Percentiles rank a stretch among this genome's conserved stretches.
Evolutionary conservation across 2,329 filamentous ascomycete species (phyloP).

Genomic region (Sordariomycetes sp.): DNA sequence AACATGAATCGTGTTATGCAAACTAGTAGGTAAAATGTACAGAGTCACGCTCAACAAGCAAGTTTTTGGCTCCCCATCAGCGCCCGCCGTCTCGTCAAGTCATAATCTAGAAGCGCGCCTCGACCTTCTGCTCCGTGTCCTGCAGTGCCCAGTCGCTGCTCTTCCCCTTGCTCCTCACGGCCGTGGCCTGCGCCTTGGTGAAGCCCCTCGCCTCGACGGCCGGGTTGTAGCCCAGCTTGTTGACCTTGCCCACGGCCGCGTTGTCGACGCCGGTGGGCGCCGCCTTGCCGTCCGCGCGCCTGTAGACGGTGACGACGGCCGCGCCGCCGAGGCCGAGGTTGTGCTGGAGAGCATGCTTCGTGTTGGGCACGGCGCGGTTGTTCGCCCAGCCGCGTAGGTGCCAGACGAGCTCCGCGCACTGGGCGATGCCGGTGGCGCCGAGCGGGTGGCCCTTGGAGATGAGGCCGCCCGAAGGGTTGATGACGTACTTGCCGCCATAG

Average conservation of each 20-base stretch:
- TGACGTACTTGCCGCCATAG: conserved; percentile 72
- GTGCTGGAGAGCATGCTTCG: conserved; percentile 73
- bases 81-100: not conserved
- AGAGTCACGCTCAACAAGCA: not conserved
- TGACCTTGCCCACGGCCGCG: conserved; percentile 55
- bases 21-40: not conserved
- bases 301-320: conserved; percentile 83
- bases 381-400: conserved; percentile 94
- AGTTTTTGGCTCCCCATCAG: not conserved
- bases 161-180: conserved; percentile 59
- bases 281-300: conserved; percentile 65
- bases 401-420: conserved; percentile 93
- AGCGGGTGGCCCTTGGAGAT: conserved; percentile 96
- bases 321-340: conserved; percentile 90
- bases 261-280: conserved; percentile 52
- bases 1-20: not conserved
- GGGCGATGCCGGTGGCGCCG: conserved; percentile 87
- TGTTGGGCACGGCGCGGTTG: conserved; percentile 64
- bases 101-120: conserved; percentile 21
- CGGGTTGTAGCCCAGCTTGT: conserved; percentile 79
- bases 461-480: conserved; percentile 90
- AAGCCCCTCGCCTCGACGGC: conserved; percentile 85
- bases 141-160: conserved; percentile 67
- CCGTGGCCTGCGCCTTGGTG: conserved; percentile 63
- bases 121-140: conserved; percentile 41